Conservation (phyloP, 306 rosid genomes). For the Echinosophora koreensis region DNA sequence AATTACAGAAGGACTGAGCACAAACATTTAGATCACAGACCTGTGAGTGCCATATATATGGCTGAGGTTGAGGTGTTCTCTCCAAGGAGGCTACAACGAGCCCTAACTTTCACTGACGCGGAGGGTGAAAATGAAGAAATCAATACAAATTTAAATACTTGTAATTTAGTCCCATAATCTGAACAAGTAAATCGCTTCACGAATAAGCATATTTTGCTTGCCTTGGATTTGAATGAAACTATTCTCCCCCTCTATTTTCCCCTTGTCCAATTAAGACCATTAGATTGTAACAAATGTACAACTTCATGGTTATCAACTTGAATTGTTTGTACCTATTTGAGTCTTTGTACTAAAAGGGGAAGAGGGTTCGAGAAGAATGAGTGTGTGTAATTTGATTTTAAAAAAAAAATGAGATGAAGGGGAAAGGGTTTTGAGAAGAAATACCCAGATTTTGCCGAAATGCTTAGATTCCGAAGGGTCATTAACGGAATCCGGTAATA, state of each 20-base stretch:
- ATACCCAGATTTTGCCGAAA: too few relatives aligned
- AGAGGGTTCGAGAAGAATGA: too few relatives aligned
- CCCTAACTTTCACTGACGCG: constrained; percentile 84
- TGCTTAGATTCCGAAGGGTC: too few relatives aligned
- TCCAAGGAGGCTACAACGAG: constrained; percentile 78
- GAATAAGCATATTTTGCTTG: not conserved
- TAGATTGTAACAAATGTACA: constrained; percentile 5
- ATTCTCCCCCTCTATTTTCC: not conserved
- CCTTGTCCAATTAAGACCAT: not conserved
- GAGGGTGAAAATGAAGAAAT: constrained; percentile 75
- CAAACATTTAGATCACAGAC: constrained; percentile 90
- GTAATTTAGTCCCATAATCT: constrained; percentile 47
- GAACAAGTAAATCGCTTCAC: constrained; percentile 52
- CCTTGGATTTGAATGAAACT: constrained; percentile 8
- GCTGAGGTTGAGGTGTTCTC: constrained; percentile 92
- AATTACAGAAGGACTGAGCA: constrained; percentile 70
- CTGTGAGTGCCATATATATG: constrained; percentile 80
- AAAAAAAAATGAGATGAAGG: too few relatives aligned
- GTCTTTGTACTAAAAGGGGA: too few relatives aligned
- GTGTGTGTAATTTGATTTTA: too few relatives aligned
- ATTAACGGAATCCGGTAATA: too few relatives aligned
- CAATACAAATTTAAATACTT: constrained; percentile 44
- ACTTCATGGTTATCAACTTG: constrained; percentile 6
- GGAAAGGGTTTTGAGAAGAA: too few relatives aligned
- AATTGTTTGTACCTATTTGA: constrained; percentile 4